Conservation (phyloP, 2,329 filamentous ascomycete genomes). For the Metarhizium guizhouense region DNA sequence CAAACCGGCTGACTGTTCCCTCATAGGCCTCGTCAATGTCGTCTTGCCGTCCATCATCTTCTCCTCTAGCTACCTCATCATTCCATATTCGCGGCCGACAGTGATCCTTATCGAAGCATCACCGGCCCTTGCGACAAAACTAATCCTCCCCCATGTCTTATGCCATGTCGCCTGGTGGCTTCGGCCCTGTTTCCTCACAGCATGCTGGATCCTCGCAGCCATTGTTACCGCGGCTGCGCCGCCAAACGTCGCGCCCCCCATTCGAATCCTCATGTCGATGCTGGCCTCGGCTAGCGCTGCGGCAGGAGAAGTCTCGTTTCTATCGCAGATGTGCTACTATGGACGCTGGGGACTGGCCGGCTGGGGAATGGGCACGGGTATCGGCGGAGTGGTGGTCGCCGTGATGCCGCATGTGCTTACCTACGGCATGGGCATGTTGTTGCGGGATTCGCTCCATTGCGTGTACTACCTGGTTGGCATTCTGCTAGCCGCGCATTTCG, state of each 20-base stretch:
- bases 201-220: constrained; percentile 19
- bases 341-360: constrained; percentile 22
- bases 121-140: constrained; percentile 20
- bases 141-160: constrained; percentile 19
- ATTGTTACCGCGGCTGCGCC: constrained; percentile 18
- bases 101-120: constrained; percentile 23
- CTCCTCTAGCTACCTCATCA: constrained; percentile 25
- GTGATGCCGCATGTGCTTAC: constrained; percentile 21
- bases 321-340: constrained; percentile 21
- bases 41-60: constrained; percentile 21
- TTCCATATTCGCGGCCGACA: constrained; percentile 22
- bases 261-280: constrained; percentile 19
- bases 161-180: constrained; percentile 18
- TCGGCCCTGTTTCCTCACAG: constrained; percentile 17
- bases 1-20: neutral
- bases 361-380: constrained; percentile 26
- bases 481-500: constrained; percentile 18
- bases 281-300: constrained; percentile 21
- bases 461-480: constrained; percentile 17
- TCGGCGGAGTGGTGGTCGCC: constrained; percentile 18
- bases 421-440: constrained; percentile 14
- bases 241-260: constrained; percentile 22
- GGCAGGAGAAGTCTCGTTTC: constrained; percentile 22
- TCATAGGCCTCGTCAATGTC: constrained; percentile 20
- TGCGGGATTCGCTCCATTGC: constrained; percentile 19